These are phyloP conservation scores for Pistacia vera DNA, from an alignment of 345 rosid species.

Conservation along the genomic window DNA sequence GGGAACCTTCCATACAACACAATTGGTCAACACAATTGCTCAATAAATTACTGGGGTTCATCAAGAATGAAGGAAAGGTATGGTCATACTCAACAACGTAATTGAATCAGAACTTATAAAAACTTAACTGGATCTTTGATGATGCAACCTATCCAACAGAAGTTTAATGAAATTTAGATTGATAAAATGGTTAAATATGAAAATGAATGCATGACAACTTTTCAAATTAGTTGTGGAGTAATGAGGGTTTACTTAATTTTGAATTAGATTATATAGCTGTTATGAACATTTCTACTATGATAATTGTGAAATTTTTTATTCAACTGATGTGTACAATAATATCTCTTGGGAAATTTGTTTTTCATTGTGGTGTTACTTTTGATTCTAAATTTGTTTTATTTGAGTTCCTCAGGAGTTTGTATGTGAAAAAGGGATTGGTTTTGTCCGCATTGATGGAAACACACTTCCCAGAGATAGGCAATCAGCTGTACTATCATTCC, in stretches of 20 bases:
- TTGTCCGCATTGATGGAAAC: constrained; percentile 94
- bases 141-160: neutral
- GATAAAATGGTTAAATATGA: neutral
- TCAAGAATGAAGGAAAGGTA: neutral
- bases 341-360: neutral
- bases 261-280: neutral
- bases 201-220: neutral
- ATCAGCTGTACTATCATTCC: constrained; percentile 74
- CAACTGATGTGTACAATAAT: neutral
- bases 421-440: constrained; percentile 79
- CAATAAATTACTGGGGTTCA: neutral
- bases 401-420: constrained; percentile 64
- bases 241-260: neutral
- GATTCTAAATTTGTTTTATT: neutral
- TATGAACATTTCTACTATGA: neutral
- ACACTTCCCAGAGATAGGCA: constrained; percentile 90
- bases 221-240: neutral
- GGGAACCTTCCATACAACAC: too few species aligned
- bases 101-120: neutral
- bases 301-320: neutral
- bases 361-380: constrained; percentile 3
- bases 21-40: too few species aligned
- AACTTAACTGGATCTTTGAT: neutral
- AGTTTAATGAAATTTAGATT: neutral
- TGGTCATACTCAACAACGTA: neutral